phyloP scores from a whole-genome alignment of 192 early-diverging fungal species.

The Mortierella alpina region DNA sequence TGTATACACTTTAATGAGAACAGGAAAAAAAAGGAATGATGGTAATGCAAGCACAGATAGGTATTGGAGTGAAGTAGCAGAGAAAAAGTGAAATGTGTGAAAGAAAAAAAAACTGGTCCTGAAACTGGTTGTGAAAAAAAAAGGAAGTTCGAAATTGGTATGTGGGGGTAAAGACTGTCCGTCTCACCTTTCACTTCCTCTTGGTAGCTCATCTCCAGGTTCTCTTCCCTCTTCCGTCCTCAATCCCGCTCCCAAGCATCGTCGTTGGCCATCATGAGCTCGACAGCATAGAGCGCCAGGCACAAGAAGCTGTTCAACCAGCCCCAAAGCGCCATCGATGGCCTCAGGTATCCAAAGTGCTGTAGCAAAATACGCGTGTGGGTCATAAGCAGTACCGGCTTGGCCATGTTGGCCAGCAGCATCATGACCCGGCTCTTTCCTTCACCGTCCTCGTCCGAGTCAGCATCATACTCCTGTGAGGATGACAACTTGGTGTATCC shows the following conservation, averaged over 20 bases:
- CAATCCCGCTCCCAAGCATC: conserved; percentile 48
- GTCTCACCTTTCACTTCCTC: background rate
- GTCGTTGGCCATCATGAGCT: conserved; percentile 40
- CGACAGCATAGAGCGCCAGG: conserved; percentile 34
- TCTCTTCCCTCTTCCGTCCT: background rate
- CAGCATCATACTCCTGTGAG: conserved; percentile 12
- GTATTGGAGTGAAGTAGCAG: background rate
- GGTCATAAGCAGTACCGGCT: conserved; percentile 50
- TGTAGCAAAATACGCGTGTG: conserved; percentile 42
- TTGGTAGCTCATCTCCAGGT: too few species aligned
- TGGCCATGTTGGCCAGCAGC: conserved; percentile 36
- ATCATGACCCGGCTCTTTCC: conserved; percentile 13
- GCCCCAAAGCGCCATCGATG: conserved; percentile 43
- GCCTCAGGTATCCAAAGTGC: conserved; percentile 41
- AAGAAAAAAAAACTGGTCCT: background rate
- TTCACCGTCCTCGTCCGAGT: background rate
- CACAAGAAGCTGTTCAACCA: conserved; percentile 47
- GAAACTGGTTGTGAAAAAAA: background rate
- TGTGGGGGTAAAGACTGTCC: background rate
- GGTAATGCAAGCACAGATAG: background rate
- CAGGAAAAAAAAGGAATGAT: background rate
- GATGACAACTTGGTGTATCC: conserved; percentile 17
- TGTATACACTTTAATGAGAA: background rate
- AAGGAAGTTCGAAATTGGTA: background rate
- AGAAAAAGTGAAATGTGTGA: background rate